Evolutionary conservation across 2,329 filamentous ascomycete genomes (phyloP).

Genomic region (Cercospora zeina): DNA sequence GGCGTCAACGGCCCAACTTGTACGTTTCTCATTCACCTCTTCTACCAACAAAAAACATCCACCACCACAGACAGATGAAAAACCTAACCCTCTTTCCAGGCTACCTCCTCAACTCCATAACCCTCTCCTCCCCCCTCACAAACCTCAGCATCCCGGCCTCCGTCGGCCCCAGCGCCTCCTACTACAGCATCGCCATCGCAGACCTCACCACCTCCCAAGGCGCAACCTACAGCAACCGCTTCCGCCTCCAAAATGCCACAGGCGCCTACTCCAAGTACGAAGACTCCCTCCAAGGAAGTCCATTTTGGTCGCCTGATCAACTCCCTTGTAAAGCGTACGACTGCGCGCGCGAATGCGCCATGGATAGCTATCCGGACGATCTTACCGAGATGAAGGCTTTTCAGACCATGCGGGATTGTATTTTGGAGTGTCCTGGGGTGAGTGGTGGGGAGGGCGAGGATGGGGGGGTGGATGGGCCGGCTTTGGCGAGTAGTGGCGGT

Average conservation of each 20-base stretch:
- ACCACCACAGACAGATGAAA: background rate
- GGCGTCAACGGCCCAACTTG: conserved; percentile 40
- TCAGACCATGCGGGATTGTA: conserved; percentile 35
- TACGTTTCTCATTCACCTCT: conserved; percentile 18
- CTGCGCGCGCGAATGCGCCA: conserved; percentile 38
- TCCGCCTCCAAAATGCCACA: conserved; percentile 34
- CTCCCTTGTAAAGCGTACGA: conserved; percentile 36
- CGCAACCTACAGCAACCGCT: conserved; percentile 34
- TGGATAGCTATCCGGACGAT: conserved; percentile 34
- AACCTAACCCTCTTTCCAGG: conserved; percentile 24
- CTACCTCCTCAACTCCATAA: conserved; percentile 40
- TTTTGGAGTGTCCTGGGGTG: conserved; percentile 36
- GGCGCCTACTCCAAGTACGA: conserved; percentile 38
- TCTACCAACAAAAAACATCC: background rate
- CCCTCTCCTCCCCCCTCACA: conserved; percentile 32
- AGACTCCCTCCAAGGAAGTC: conserved; percentile 33
- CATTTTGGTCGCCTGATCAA: conserved; percentile 37
- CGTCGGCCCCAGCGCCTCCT: conserved; percentile 38
- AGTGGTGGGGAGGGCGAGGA: conserved; percentile 14
- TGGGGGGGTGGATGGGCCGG: conserved; percentile 25
- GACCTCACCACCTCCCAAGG: conserved; percentile 32
- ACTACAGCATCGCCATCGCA: conserved; percentile 38
- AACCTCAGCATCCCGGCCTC: conserved; percentile 38
- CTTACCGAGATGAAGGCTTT: conserved; percentile 31
- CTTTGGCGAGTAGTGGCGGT: background rate